Conservation (phyloP, 495 filamentous ascomycete genomes). For the Trichoderma erinaceum region DNA sequence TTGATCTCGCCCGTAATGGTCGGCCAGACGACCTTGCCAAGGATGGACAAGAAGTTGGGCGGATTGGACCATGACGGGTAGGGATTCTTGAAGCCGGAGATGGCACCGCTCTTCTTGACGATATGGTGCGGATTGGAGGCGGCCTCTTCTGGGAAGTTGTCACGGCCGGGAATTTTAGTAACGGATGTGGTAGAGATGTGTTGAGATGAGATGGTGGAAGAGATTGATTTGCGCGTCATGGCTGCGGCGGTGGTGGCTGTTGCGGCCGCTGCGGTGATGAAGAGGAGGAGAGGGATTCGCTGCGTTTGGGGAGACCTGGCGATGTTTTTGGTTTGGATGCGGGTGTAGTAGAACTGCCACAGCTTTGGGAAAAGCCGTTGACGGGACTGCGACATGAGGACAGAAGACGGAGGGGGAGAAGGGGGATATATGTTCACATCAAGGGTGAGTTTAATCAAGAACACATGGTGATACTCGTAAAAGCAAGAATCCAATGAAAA, state of each 20-base stretch:
- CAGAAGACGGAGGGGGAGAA: neutral
- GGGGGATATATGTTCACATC: neutral
- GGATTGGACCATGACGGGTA: constrained; percentile 27
- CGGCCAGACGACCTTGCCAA: constrained; percentile 26
- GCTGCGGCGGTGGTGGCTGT: neutral
- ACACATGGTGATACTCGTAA: too few species aligned
- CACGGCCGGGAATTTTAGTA: constrained; percentile 18
- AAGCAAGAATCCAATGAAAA: too few species aligned
- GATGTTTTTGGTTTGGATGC: neutral
- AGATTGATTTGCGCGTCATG: constrained; percentile 9
- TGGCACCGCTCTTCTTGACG: constrained; percentile 28
- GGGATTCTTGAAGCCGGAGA: constrained; percentile 31
- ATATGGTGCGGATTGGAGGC: constrained; percentile 21
- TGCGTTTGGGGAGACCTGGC: neutral
- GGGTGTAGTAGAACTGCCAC: neutral
- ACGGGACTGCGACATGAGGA: constrained; percentile 4
- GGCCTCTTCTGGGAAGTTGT: constrained; percentile 17
- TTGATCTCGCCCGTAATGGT: constrained; percentile 53
- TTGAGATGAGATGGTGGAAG: constrained; percentile 14
- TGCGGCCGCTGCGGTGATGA: neutral
- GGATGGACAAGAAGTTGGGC: neutral
- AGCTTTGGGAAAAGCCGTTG: constrained; percentile 5
- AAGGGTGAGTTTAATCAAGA: neutral
- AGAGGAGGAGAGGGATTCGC: neutral
- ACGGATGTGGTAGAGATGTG: constrained; percentile 24